Evolutionary conservation across 352 stramenopile genomes (phyloP), one percentile per base, ranked within the genome.

Genomic region (Thalassiosira hispida): DNA sequence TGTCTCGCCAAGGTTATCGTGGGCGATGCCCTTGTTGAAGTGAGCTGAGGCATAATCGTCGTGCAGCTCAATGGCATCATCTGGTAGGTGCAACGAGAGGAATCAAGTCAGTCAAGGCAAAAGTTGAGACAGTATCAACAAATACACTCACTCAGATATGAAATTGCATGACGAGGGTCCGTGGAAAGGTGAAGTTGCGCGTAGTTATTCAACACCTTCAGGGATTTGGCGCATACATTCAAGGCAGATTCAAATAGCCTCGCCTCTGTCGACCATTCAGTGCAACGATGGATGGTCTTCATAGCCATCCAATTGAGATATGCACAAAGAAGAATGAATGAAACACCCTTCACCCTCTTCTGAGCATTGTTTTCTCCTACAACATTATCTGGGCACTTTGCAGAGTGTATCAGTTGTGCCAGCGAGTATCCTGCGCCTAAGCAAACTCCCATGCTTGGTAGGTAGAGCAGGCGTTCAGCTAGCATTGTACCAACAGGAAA

Each of bases 401-500:
- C 27, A 47, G 6, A 22, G 53, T 20, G 25, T 18, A 31, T 62
- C 14, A 52, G 33, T 11, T 47, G 22, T 25, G 31, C 42, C 18
- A 56, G 22, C 20, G 46, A 16, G 12, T 59, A 22, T 18, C 53
- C 59, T 9, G 40, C 20, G 11, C 51, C 66, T 20, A 76, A 33
- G 57, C 73, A 67, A 42, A 73, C 66, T 8, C 67, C 73, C 40
- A 77, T 57, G 38, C 42, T 73, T 2, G 95, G 94, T 46, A 97
- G 93, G 81, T 97, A 97, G 22, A 97, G 60, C 46, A 98, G 73
- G 14, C 95, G 87, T 90, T 98, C 95, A 0, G 94, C 95, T 20
- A 98, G 81, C 6, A 97, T 81, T 0, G 94, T 97, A 16, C 95
- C 95, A 18, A 98, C 92, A 1, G 95, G 94, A 56, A 98, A 96